These are phyloP conservation scores for Tardiomyces depauwii DNA, from an alignment of 1,139 yeast genomes.

Conservation along the genomic window DNA sequence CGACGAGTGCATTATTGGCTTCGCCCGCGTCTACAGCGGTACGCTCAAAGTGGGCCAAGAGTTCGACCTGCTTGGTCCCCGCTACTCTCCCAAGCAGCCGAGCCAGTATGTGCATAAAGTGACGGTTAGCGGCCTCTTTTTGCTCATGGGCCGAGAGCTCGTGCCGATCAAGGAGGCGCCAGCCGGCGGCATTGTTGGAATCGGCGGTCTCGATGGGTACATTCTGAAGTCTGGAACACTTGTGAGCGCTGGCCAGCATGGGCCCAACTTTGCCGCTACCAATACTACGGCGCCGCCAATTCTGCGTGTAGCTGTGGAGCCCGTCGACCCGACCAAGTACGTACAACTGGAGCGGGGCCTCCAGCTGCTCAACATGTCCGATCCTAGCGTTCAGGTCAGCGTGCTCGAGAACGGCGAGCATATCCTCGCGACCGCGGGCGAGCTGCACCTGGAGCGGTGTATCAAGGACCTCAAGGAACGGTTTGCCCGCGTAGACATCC, in stretches of 20 bases:
- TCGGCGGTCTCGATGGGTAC: conserved; percentile 78
- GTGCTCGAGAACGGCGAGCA: conserved; percentile 98
- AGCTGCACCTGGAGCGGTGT: conserved; percentile 98
- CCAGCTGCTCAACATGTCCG: conserved; percentile 70
- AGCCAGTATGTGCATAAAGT: conserved; percentile 43
- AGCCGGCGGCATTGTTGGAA: conserved; percentile 92
- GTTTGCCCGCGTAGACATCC: conserved; percentile 84
- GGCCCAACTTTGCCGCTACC: conserved; percentile 65
- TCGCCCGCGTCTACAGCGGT: conserved; percentile 85
- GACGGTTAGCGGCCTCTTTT: conserved; percentile 53
- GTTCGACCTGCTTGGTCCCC: conserved; percentile 72
- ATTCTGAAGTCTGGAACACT: conserved; percentile 83
- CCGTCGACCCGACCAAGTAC: conserved; percentile 74
- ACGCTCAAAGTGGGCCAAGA: conserved; percentile 63
- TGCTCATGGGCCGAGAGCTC: conserved; percentile 89
- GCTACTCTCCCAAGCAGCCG: conserved; percentile 65
- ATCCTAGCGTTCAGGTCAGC: conserved; percentile 89
- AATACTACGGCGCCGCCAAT: conserved; percentile 68
- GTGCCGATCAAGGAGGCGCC: conserved; percentile 72
- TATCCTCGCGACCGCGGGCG: conserved; percentile 99
- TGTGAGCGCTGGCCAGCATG: conserved; percentile 34
- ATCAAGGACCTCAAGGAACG: conserved; percentile 83
- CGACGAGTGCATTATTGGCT: conserved; percentile 53
- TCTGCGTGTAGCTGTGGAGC: conserved; percentile 89
- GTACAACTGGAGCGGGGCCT: conserved; percentile 69